Evolutionary conservation across 2,329 filamentous ascomycete species (phyloP), one percentile per base, ranked within the genome.

Genomic region (Peltaster fructicola): DNA sequence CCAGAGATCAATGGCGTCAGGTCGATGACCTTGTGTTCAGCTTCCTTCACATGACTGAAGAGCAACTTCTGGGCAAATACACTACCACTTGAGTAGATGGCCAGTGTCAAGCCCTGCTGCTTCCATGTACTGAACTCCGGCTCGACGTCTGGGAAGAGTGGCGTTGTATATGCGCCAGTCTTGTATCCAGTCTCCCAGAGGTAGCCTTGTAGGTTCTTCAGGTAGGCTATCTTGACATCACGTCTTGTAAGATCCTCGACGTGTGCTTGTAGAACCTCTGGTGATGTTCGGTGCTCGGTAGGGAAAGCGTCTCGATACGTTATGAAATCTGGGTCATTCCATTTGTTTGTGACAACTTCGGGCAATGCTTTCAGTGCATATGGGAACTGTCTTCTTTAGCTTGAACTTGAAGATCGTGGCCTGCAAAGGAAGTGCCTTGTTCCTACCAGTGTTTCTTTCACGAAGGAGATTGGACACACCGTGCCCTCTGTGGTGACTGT

Each of bases 1-100:
- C 63, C 72, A 21, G 56, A 57, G 30, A 81, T 62, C 28, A 67
- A 47, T 2, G 53, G 52, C 3, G 59, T 65, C 39, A 78, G 47
- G 44, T 80, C 68, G 31, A 61, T 52, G 6, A 64, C 59, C 33
- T 65, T 56, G 9, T 50, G 49, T 20, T 35, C 32, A 22, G 20
- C 17, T 11, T 14, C 23, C 14, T 23, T 40, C 15, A 60, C 53
- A 40, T 82, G 68, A 31, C 62, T 59, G 51, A 85, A 85, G 34
- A 85, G 63, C 32, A 85, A 57, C 52, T 81, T 79, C 58, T 88
- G 79, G 8, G 79, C 79, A 11, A 73, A 63, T 5, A 85, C 73
- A 12, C 75, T 82, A 15, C 79, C 79, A 8, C 75, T 82, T 4
- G 75, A 82, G 54, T 84, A 88, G 43, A 88, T 84, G 39, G 76